Base-by-base conservation (phyloP, 768 basidiomycete species). In the Auricularia sp. region DNA sequence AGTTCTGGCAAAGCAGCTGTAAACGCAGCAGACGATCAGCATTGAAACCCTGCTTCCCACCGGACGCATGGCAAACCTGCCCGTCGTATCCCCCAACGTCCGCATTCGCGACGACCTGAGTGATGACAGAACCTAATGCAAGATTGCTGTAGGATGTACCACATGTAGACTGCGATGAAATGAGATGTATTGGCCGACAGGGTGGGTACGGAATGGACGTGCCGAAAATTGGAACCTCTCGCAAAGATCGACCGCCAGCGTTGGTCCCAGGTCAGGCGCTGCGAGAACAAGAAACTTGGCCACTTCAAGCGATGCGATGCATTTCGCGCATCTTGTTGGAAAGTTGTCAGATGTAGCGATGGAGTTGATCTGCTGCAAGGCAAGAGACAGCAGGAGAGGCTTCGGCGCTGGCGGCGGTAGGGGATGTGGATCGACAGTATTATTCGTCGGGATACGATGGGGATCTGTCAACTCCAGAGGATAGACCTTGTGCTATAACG, bases 61-160 rank as follows among this genome's bases (percentile, higher is more conserved):
- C 29, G 14, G 47, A 5, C 18, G 47, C 3, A 36, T 21, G 44
- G 63, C 33, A 39, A 59, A 87, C 86, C 79, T 88, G 86, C 14
- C 89, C 89, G 68, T 91, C 89, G 63, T 83, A 84, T 4, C 87
- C 87, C 12, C 83, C 84, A 2, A 86, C 83, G 69, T 91, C 83
- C 6, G 88, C 86, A 66, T 85, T 86, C 11, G 87, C 83, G 44
- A 86, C 66, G 11, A 90, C 87, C 72, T 91, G 89, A 0, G 89
- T 87, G 65, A 89, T 71, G 35, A 87, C 77, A 3, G 85, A 74
- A 0, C 89, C 88, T 18, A 84, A 71, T 3, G 77, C 79, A 62
- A 77, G 72, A 6, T 74, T 67, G 29, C 83, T 80, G 70, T 77
- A 87, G 35, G 73, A 79, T 16, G 74, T 75, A 64, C 76, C 75